Conservation (phyloP, 2,329 filamentous ascomycete genomes). For the Botryotinia convoluta region DNA sequence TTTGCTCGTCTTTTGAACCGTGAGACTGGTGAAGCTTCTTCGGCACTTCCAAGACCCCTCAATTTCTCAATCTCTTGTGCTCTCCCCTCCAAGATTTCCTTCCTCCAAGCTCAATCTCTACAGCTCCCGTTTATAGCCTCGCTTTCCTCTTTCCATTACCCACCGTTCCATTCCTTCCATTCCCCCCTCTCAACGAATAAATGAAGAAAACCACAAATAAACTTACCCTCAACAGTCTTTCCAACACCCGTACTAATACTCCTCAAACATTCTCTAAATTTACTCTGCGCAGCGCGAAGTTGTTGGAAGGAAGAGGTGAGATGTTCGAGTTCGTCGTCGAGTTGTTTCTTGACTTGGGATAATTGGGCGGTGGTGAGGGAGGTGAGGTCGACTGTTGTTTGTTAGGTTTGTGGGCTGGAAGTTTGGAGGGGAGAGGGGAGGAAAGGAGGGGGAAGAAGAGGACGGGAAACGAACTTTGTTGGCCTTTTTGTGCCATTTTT, state of each 20-base stretch:
- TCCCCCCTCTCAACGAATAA: background rate
- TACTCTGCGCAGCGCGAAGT: constrained; percentile 82
- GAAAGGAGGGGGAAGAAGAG: too few species aligned
- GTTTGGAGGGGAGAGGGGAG: background rate
- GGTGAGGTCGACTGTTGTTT: constrained; percentile 59
- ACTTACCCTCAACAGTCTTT: constrained; percentile 40
- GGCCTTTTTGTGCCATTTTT: background rate
- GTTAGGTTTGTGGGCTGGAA: background rate
- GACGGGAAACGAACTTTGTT: background rate
- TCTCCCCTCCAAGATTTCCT: background rate
- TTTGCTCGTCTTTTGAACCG: rapidly evolving
- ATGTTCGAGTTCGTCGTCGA: constrained; percentile 94
- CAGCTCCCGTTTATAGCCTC: background rate
- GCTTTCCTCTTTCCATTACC: background rate
- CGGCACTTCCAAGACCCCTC: background rate
- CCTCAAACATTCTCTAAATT: constrained; percentile 85
- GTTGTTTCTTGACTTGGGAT: constrained; percentile 87
- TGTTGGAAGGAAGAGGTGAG: constrained; percentile 87
- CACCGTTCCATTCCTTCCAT: background rate
- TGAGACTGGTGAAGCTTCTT: background rate
- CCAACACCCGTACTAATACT: constrained; percentile 64
- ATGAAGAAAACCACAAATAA: background rate
- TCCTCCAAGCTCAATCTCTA: background rate
- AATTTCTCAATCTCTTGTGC: background rate
- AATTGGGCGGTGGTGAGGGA: constrained; percentile 82